Conservation (phyloP, 768 basidiomycete genomes). For the Hygrocybe punicea region DNA sequence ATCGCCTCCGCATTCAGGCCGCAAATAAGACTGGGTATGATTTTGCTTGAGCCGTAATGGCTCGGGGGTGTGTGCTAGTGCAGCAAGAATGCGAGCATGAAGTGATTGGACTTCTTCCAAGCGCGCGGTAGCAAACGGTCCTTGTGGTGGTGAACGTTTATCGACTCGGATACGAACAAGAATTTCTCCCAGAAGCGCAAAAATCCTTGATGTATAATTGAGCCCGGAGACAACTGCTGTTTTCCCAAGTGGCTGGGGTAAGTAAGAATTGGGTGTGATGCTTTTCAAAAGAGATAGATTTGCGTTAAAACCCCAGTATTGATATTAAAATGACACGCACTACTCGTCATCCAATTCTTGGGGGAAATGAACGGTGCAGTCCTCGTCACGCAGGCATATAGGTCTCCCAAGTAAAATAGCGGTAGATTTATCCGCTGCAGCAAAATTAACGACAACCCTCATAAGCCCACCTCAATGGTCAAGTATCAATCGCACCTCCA, state of each 20-base stretch:
- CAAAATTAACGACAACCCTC: constrained; percentile 10
- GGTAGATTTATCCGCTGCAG: constrained; percentile 83
- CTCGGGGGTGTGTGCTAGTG: constrained; percentile 74
- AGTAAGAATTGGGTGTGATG: constrained; percentile 80
- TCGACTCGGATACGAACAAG: constrained; percentile 83
- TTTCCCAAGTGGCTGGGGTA: constrained; percentile 84
- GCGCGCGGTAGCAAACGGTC: constrained; percentile 79
- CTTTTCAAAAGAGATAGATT: constrained; percentile 35
- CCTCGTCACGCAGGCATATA: constrained; percentile 83
- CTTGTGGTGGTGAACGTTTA: constrained; percentile 80
- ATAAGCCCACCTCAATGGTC: neutral
- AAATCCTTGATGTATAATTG: constrained; percentile 83
- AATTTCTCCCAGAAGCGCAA: constrained; percentile 81
- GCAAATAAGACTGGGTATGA: constrained; percentile 46
- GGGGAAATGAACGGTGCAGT: constrained; percentile 85
- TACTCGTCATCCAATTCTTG: constrained; percentile 88
- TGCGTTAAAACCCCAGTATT: constrained; percentile 30
- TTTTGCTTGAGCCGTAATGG: constrained; percentile 65
- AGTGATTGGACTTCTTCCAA: constrained; percentile 82
- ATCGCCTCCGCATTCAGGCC: constrained; percentile 62
- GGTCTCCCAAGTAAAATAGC: constrained; percentile 80
- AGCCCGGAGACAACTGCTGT: constrained; percentile 83
- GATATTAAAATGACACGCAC: constrained; percentile 45
- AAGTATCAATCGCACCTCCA: constrained; percentile 47
- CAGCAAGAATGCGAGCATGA: constrained; percentile 69